Conservation (phyloP, 345 rosid genomes). For the Anacardium occidentale region DNA sequence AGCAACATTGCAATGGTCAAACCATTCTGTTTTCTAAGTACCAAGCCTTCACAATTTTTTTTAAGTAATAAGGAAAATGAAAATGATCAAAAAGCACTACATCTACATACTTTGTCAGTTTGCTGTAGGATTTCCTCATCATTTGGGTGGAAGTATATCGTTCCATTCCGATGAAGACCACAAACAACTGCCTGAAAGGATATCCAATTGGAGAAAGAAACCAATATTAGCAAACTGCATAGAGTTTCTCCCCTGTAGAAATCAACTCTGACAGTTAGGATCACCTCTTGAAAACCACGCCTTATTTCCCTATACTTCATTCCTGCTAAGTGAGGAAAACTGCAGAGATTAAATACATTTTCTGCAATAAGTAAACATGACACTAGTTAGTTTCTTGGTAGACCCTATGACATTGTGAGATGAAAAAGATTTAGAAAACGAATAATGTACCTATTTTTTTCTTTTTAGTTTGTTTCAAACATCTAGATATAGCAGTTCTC, state of each 20-base stretch:
- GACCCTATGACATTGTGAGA: conserved; percentile 10
- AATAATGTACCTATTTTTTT: not conserved
- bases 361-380: conserved; percentile 55
- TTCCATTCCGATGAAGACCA: conserved; percentile 77
- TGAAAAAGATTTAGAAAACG: conserved; percentile 10
- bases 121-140: conserved; percentile 71
- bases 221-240: conserved; percentile 11
- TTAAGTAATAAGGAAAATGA: not conserved
- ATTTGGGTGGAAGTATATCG: conserved; percentile 74
- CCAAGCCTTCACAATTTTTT: no score
- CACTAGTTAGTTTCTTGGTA: conserved; percentile 27
- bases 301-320: conserved; percentile 63
- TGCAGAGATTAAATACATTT: conserved; percentile 82
- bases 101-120: conserved; percentile 62
- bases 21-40: not conserved
- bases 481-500: no score
- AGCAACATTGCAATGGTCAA: not conserved
- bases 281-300: conserved; percentile 74
- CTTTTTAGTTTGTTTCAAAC: not conserved
- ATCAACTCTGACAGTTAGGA: conserved; percentile 12
- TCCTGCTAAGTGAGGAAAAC: conserved; percentile 80
- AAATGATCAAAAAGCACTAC: conserved; percentile 16
- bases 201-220: conserved; percentile 16
- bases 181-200: conserved; percentile 81
- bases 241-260: conserved; percentile 7